Conservation (phyloP, 176 grass and related monocot species). For the Avena atlantica region DNA sequence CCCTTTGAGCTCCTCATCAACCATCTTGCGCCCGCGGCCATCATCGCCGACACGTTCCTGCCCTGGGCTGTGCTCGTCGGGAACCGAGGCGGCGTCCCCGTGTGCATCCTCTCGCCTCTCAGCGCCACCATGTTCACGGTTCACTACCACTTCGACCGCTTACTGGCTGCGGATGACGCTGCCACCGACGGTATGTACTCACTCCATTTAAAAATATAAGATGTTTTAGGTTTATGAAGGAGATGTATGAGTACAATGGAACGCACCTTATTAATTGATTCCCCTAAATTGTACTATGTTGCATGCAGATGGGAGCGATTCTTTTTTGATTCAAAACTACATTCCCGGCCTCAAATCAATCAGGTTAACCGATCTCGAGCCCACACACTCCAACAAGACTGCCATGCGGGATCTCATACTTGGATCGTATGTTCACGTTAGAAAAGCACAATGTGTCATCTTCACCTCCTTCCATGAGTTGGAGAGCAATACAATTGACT, state of each 20-base stretch:
- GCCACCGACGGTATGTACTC: too few species aligned
- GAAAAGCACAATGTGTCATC: slow-evolving; percentile 40
- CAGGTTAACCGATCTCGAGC: too few species aligned
- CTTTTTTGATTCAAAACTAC: too few species aligned
- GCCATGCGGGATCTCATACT: too few species aligned
- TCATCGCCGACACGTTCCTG: slow-evolving; percentile 42
- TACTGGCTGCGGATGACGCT: not conserved
- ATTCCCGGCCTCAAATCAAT: too few species aligned
- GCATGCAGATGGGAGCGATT: too few species aligned
- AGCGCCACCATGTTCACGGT: slow-evolving; percentile 24
- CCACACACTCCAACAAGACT: too few species aligned
- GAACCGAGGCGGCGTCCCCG: slow-evolving; percentile 21
- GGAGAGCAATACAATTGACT: slow-evolving; percentile 24
- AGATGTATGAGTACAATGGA: too few species aligned
- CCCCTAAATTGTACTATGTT: too few species aligned
- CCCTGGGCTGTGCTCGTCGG: slow-evolving; percentile 45
- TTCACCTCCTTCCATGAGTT: slow-evolving; percentile 54
- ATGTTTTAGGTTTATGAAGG: too few species aligned
- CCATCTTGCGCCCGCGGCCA: not conserved
- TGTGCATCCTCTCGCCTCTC: slow-evolving; percentile 40
- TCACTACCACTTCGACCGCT: slow-evolving; percentile 37
- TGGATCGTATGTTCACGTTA: not conserved
- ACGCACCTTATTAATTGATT: too few species aligned
- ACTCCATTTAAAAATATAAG: too few species aligned
- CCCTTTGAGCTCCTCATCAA: not conserved